phyloP scores from a whole-genome alignment of 768 basidiomycete genomes.

The Suillus alpinus region DNA sequence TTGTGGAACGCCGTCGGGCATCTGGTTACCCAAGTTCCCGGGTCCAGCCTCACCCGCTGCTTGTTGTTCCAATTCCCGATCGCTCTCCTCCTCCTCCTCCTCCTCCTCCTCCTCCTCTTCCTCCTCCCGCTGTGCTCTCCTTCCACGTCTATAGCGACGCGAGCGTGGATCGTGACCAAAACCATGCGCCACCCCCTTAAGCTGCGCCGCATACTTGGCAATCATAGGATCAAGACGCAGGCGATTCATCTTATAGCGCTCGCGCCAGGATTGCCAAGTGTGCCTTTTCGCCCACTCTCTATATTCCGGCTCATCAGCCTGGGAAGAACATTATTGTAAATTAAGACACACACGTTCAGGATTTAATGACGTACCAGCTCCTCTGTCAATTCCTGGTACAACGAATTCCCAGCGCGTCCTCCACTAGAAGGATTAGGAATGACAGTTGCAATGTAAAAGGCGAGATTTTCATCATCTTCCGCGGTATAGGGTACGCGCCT shows the following conservation, averaged over 20 bases:
- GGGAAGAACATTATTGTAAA: not conserved
- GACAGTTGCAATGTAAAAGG: conserved; percentile 47
- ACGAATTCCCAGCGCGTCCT: conserved; percentile 46
- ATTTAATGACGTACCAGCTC: conserved; percentile 41
- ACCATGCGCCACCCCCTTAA: conserved; percentile 17
- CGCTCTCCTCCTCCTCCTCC: conserved; percentile 8
- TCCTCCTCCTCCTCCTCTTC: conserved; percentile 8
- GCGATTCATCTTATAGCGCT: conserved; percentile 50
- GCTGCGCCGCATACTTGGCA: conserved; percentile 19
- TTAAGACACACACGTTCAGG: not conserved
- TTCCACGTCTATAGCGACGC: conserved; percentile 2
- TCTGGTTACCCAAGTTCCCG: not conserved
- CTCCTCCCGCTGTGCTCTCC: not conserved
- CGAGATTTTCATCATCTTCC: conserved; percentile 42
- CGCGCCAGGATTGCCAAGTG: conserved; percentile 61
- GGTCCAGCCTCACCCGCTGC: not conserved
- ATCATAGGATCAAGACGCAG: conserved; percentile 42
- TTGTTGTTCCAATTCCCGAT: not conserved
- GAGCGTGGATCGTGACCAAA: conserved; percentile 24
- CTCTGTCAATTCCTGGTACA: conserved; percentile 43
- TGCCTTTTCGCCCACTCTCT: conserved; percentile 38
- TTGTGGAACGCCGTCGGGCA: not conserved
- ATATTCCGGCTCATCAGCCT: conserved; percentile 38
- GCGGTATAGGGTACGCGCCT: conserved; percentile 33
- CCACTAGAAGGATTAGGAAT: conserved; percentile 32